Evolutionary conservation across 1,284 basidiomycete species (phyloP).

Genomic region (Ceratobasidium sp.): DNA sequence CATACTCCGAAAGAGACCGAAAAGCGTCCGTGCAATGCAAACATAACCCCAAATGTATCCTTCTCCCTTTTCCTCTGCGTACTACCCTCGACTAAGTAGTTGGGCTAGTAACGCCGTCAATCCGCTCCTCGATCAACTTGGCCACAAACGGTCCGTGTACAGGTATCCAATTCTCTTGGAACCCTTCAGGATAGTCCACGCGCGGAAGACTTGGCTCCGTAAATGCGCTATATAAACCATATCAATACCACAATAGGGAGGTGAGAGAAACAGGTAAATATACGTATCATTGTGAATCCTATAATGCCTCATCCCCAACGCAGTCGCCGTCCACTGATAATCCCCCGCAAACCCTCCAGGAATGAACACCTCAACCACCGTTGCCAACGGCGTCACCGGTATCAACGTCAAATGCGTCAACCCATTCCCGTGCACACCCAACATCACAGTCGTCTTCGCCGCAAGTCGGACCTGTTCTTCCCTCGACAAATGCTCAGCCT

Average conservation of each 20-base stretch:
- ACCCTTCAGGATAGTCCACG: constrained; percentile 60
- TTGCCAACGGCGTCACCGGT: constrained; percentile 39
- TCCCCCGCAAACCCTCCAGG: constrained; percentile 50
- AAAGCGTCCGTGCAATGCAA: too few relatives aligned
- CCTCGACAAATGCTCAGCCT: constrained; percentile 46
- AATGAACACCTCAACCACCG: constrained; percentile 51
- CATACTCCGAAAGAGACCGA: too few relatives aligned
- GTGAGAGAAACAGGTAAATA: background rate
- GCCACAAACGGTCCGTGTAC: constrained; percentile 52
- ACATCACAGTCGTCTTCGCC: constrained; percentile 50
- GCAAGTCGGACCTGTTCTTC: constrained; percentile 50
- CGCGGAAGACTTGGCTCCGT: constrained; percentile 58
- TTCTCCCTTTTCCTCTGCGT: background rate
- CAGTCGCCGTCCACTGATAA: constrained; percentile 53
- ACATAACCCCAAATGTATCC: too few relatives aligned
- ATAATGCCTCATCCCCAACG: constrained; percentile 59
- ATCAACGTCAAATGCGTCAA: constrained; percentile 50
- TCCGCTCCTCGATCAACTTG: constrained; percentile 48
- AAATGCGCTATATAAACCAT: constrained; percentile 35
- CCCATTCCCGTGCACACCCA: constrained; percentile 52
- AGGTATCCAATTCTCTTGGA: constrained; percentile 63
- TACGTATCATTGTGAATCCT: constrained; percentile 50
- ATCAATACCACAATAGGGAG: background rate
- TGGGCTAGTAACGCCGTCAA: constrained; percentile 39
- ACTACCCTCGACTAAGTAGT: too few relatives aligned